Base-by-base conservation (phyloP, 805 yeast species). In the Hanseniaspora lindneri region DNA sequence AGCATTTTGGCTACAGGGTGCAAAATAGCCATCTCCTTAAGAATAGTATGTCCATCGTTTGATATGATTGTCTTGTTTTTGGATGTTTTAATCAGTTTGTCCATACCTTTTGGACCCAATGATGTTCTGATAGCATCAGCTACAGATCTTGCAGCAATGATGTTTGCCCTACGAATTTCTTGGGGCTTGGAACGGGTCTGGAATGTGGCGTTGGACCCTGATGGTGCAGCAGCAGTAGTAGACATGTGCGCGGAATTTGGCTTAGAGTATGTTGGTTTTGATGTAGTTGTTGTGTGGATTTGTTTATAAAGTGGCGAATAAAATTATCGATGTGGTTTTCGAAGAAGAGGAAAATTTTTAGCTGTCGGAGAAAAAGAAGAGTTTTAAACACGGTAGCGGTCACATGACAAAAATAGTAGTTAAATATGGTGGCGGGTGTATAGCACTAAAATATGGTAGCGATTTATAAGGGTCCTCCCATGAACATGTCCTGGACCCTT, bases 101-200 rank as follows among this genome's bases (percentile, higher is more conserved):
- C 99, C 98, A 92, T 92, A 53, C 99, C 99, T 66, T 87, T 89
- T 50, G 99, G 99, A 19, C 99, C 99, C 52, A 92, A 70, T 14
- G 97, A 82, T 5, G 96, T 88, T 65, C 96, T 76, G 58, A 87
- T 84, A 41, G 96, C 96, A 65, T 87, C 96, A 2, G 95, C 87
- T 23, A 87, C 96, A 5, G 96, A 95, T 58, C 89, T 73, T 6
- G 96, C 96, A 3, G 96, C 96, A 54, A 82, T 72, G 55, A 88
- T 86, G 62, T 87, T 87, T 47, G 88, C 77, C 65, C 76, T 79
- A 54, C 96, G 81, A 47, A 87, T 95, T 66, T 88, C 96, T 62
- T 81, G 88, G 21, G 96, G 96, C 73, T 88, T 87, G 58, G 88
- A 96, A 64, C 80, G 86, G 67, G 88, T 88, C 60, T 79, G 83